Percentiles rank a stretch among this genome's conserved stretches.
phyloP scores from a whole-genome alignment of 2,329 filamentous ascomycete genomes.

The Mycosphaerelloides madeirae region DNA sequence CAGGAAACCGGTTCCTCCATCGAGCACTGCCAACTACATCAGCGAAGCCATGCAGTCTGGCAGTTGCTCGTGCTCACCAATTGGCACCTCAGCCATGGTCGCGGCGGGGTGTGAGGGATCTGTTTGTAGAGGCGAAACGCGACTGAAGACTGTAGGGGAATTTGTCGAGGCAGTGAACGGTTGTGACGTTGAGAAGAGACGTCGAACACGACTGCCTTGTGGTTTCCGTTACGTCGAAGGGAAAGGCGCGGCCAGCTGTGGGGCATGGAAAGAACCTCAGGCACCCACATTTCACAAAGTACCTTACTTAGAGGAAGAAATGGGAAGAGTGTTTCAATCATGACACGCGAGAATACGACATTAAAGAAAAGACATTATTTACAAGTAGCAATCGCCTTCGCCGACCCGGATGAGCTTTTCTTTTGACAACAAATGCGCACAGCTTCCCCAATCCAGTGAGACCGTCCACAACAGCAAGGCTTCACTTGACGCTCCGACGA shows the following conservation, averaged over 20 bases:
- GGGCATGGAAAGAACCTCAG: too few relatives aligned
- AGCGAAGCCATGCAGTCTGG: slow-evolving; percentile 12
- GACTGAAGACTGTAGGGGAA: neutral
- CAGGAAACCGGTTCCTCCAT: slow-evolving; percentile 98
- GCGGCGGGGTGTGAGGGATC: slow-evolving; percentile 1
- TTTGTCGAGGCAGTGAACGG: neutral
- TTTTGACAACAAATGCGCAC: slow-evolving; percentile 2
- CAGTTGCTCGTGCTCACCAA: slow-evolving; percentile 36
- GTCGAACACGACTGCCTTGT: neutral
- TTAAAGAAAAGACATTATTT: slow-evolving; percentile 28
- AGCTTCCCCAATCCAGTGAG: too few relatives aligned
- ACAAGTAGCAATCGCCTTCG: slow-evolving; percentile 14
- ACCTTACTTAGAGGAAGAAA: too few relatives aligned
- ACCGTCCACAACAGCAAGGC: too few relatives aligned
- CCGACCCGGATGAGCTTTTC: neutral
- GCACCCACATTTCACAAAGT: too few relatives aligned
- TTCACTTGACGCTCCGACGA: too few relatives aligned
- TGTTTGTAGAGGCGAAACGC: neutral
- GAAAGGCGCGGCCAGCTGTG: too few relatives aligned
- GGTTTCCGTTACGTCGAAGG: neutral
- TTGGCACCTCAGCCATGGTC: slow-evolving; percentile 47
- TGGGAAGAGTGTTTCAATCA: too few relatives aligned
- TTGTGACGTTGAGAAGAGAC: neutral
- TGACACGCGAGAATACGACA: slow-evolving; percentile 13
- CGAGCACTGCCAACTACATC: slow-evolving; percentile 66